Conservation (phyloP, 768 basidiomycete species). For the Neoboletus subvelutipes region DNA sequence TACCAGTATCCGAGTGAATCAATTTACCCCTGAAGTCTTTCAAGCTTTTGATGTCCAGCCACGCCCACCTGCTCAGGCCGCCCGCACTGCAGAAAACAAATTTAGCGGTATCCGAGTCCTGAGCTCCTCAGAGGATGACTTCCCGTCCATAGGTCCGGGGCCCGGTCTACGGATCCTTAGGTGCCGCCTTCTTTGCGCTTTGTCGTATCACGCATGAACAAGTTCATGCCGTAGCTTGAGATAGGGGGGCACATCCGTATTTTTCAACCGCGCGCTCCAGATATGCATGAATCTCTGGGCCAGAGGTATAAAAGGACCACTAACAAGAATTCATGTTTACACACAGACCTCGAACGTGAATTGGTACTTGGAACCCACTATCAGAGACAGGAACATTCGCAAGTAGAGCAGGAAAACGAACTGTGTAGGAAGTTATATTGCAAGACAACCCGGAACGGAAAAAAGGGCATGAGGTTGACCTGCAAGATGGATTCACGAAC, state of each 20-base stretch:
- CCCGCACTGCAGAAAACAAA: constrained; percentile 58
- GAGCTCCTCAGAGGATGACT: constrained; percentile 40
- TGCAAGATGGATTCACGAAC: constrained; percentile 33
- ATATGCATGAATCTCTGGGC: constrained; percentile 57
- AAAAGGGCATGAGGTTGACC: not conserved
- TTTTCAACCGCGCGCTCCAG: constrained; percentile 54
- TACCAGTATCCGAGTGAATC: constrained; percentile 54
- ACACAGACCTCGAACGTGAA: constrained; percentile 51
- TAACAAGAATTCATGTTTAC: not conserved
- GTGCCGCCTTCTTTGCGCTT: constrained; percentile 54
- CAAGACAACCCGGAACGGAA: constrained; percentile 52
- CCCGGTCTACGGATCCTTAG: constrained; percentile 44
- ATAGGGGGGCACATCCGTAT: constrained; percentile 50
- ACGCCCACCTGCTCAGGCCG: constrained; percentile 55
- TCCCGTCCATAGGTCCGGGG: constrained; percentile 9
- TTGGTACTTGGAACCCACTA: constrained; percentile 45
- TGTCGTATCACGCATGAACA: constrained; percentile 49
- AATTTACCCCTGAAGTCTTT: constrained; percentile 55
- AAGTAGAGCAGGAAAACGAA: constrained; percentile 25
- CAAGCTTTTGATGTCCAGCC: constrained; percentile 65
- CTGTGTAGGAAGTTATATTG: constrained; percentile 58
- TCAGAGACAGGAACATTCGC: not conserved
- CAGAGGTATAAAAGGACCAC: constrained; percentile 61
- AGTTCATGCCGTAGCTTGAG: constrained; percentile 59
- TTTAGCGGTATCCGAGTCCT: constrained; percentile 56